Percentiles rank a stretch among this genome's conserved stretches.
Conservation (phyloP, 495 filamentous ascomycete species). For the Aspergillus sclerotioniger region DNA sequence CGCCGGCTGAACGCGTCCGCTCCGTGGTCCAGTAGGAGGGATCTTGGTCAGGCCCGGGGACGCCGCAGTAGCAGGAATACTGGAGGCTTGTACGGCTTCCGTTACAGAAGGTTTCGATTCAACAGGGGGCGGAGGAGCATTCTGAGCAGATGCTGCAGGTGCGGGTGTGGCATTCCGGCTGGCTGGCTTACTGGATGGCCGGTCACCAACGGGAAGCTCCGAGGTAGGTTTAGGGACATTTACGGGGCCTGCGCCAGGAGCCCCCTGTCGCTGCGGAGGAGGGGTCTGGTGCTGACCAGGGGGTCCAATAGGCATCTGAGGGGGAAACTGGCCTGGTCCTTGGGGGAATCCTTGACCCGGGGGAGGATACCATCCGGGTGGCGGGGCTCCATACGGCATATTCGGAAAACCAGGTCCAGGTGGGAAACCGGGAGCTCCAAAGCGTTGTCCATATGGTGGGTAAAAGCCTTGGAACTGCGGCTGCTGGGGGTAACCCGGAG, state of each 20-base stretch:
- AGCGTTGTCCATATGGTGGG: conserved; percentile 55
- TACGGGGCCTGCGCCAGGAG: conserved; percentile 29
- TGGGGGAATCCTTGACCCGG: conserved; percentile 77
- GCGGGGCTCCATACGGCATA: conserved; percentile 63
- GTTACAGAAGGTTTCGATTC: conserved; percentile 64
- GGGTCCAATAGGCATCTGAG: conserved; percentile 52
- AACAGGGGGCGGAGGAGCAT: conserved; percentile 55
- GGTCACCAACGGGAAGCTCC: conserved; percentile 44
- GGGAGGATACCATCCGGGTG: conserved; percentile 75
- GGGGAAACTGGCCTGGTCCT: conserved; percentile 56
- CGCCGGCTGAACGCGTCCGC: conserved; percentile 69
- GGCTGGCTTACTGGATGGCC: conserved; percentile 33
- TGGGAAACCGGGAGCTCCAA: conserved; percentile 59
- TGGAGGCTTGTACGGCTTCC: conserved; percentile 50
- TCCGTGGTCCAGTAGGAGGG: conserved; percentile 63
- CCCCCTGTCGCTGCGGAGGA: conserved; percentile 41
- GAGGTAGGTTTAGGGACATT: conserved; percentile 36
- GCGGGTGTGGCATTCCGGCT: conserved; percentile 39
- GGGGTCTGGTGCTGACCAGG: conserved; percentile 48
- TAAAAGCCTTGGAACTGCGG: conserved; percentile 50
- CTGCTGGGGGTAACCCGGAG: conserved; percentile 52
- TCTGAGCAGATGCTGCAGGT: conserved; percentile 26
- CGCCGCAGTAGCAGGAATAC: conserved; percentile 45
- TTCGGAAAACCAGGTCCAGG: conserved; percentile 59
- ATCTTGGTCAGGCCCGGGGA: conserved; percentile 34